Conservation (phyloP, 2,329 filamentous ascomycete species). For the Fusarium marasasianum region DNA sequence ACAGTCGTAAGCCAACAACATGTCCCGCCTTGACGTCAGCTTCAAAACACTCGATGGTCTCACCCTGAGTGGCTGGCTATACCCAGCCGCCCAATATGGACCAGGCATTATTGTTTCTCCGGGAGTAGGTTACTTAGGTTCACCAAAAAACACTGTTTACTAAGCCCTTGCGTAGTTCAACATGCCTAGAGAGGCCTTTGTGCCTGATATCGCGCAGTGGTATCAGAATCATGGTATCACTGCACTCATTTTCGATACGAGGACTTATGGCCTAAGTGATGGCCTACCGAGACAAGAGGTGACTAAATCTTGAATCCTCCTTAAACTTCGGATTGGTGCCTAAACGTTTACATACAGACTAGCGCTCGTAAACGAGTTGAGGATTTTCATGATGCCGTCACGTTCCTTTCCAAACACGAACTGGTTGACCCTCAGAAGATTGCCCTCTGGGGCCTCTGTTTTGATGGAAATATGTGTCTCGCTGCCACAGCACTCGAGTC, state of each 20-base stretch:
- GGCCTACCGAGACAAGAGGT: not conserved
- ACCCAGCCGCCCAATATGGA: not conserved
- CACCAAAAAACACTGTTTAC: accelerated
- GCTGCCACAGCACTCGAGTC: not conserved
- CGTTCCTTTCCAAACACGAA: not conserved
- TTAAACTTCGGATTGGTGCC: accelerated
- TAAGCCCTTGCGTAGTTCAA: not conserved
- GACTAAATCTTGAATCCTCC: accelerated
- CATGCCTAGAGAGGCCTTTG: not conserved
- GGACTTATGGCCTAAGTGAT: not conserved
- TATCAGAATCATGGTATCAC: not conserved
- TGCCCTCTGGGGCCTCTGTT: not conserved
- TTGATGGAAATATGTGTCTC: not conserved
- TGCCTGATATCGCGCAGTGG: not conserved
- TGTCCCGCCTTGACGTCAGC: not conserved
- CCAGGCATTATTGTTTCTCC: not conserved
- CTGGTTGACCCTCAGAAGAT: not conserved
- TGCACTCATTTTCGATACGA: not conserved
- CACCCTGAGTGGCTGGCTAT: not conserved
- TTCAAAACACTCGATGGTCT: not conserved
- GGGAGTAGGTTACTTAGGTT: not conserved
- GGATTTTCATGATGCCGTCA: not conserved
- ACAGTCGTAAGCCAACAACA: not conserved
- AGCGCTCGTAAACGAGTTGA: not conserved
- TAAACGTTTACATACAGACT: not conserved